Base-by-base conservation (phyloP, 345 rosid genomes). In the Eucalyptus sp. region DNA sequence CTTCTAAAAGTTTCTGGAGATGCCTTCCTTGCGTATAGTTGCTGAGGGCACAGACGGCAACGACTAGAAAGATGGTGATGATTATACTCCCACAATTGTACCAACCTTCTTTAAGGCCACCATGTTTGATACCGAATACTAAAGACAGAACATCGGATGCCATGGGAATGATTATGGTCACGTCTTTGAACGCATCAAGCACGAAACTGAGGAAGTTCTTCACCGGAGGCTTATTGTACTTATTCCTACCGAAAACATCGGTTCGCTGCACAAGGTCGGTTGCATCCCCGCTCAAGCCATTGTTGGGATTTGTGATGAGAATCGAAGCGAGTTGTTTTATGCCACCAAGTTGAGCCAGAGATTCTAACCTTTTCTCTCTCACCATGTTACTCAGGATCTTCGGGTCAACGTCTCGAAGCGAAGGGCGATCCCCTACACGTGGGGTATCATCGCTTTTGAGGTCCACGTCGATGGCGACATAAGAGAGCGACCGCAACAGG, bases 81-180 rank as follows among this genome's bases (percentile, higher is more conserved):
- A 93, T 91, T 27, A 94, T 94, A 92, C 95, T 94, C 56, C 95
- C 97, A 25, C 97, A 96, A 44, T 95, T 96, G 6, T 95, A 93
- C 97, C 98, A 96, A 3, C 97, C 96, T 86, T 94, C 96, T 87
- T 87, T 92, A 6, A 89, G 14, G 20, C 97, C 98, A 12, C 94
- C 60, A 43, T 93, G 93, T 86, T 94, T 94, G 88, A 95, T 91
- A 16, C 95, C 96, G 7, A 93, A 94, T 4, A 91, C 96, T 24
- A 95, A 93, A 13, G 98, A 94, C 51, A 95, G 91, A 13, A 92
- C 92, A 7, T 96, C 96, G 71, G 95, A 93, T 12, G 88, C 95
- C 60, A 95, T 83, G 71, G 94, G 95, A 84, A 95, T 94, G 29
- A 93, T 87, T 31, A 94, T 93, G 12, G 96, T 95, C 3, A 90